These are phyloP conservation scores for Pinus albicaulis DNA, from an alignment of 75 land plant genomes.

Conservation along the genomic window DNA sequence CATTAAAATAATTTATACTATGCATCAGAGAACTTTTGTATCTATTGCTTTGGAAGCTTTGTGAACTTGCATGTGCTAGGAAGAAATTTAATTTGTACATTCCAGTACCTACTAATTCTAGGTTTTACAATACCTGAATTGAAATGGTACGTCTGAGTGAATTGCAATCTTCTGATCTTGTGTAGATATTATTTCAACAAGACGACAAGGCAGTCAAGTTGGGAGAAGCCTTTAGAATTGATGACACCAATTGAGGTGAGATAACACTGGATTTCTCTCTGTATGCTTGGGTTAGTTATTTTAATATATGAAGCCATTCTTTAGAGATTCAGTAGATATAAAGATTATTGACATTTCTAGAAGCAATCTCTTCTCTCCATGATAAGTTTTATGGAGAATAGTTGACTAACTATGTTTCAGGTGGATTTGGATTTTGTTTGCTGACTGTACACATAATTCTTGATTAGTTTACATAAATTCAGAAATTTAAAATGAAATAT, in stretches of 20 bases:
- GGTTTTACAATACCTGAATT: not conserved
- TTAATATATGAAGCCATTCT: not conserved
- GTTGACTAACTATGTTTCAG: conserved; percentile 40
- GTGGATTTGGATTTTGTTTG: conserved; percentile 24
- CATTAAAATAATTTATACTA: too few species aligned
- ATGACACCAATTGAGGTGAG: conserved; percentile 97
- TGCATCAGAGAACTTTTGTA: too few species aligned
- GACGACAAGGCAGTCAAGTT: conserved; percentile 80
- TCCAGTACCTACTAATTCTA: not conserved
- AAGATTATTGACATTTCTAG: not conserved
- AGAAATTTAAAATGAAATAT: too few species aligned
- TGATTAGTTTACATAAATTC: too few species aligned
- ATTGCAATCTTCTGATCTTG: not conserved
- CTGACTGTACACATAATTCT: not conserved
- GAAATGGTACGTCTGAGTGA: not conserved
- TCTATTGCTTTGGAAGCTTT: too few species aligned
- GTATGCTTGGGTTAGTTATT: not conserved
- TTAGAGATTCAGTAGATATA: not conserved
- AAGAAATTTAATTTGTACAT: too few species aligned
- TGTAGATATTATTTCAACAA: conserved; percentile 92
- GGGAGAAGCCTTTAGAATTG: conserved; percentile 95
- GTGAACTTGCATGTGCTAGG: too few species aligned
- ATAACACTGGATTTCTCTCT: not conserved
- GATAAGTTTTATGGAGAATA: conserved; percentile 17
- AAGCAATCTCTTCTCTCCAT: conserved; percentile 1